A percentile compares a stretch with the other conserved stretches of the same genome.
These are phyloP conservation scores for Dioscorea alata DNA, from an alignment of 106 monocot species.

Conservation along the genomic window DNA sequence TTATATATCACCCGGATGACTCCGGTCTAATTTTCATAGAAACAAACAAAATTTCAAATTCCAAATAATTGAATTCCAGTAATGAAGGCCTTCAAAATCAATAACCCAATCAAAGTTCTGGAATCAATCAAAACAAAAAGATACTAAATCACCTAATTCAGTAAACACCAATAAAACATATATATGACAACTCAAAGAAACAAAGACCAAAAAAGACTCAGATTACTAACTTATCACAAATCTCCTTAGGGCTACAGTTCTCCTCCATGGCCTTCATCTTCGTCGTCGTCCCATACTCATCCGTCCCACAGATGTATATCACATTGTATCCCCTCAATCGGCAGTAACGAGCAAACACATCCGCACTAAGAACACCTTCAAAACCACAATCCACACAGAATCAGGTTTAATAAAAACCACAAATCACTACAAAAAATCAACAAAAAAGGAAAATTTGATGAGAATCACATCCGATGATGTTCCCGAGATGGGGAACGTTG, in stretches of 20 bases:
- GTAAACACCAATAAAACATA: too few species aligned
- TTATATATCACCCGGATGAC: too few species aligned
- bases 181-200: too few species aligned
- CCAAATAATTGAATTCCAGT: too few species aligned
- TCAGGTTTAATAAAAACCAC: background rate
- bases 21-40: too few species aligned
- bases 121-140: too few species aligned
- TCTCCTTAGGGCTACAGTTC: slow-evolving; percentile 93
- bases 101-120: too few species aligned
- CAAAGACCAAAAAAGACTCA: background rate
- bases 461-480: slow-evolving; percentile 85
- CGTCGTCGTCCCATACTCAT: slow-evolving; percentile 94
- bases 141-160: too few species aligned
- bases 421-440: background rate
- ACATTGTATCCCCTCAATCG: slow-evolving; percentile 72
- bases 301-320: slow-evolving; percentile 88
- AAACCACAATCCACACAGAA: background rate
- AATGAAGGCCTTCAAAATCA: too few species aligned
- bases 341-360: slow-evolving; percentile 93
- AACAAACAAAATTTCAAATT: too few species aligned
- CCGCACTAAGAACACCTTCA: slow-evolving; percentile 90
- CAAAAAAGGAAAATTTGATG: background rate
- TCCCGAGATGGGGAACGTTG: slow-evolving; percentile 94
- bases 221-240: slow-evolving; percentile 81
- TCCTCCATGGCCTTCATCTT: slow-evolving; percentile 97